Evolutionary conservation across 495 filamentous ascomycete species (phyloP).

Genomic region (Talaromyces proteolyticus): DNA sequence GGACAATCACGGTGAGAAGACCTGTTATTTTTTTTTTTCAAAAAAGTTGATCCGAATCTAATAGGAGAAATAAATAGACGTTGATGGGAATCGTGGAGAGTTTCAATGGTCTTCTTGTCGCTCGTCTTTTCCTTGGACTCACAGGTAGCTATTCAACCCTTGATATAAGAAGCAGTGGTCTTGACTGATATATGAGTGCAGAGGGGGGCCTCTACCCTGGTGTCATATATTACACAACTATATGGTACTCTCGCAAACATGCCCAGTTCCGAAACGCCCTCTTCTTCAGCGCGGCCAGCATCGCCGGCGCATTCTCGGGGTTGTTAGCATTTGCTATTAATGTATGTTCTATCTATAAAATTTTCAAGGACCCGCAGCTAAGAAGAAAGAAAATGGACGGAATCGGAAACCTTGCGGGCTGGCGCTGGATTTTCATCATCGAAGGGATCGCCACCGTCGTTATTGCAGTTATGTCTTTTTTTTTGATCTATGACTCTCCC

Average conservation of each 20-base stretch:
- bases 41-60: too few relatives aligned
- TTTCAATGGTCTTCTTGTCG: constrained; percentile 55
- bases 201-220: constrained; percentile 50
- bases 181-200: too few relatives aligned
- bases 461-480: constrained; percentile 38
- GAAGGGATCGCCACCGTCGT: constrained; percentile 24
- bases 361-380: too few relatives aligned
- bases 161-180: constrained; percentile 16
- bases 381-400: constrained; percentile 45
- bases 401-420: constrained; percentile 33
- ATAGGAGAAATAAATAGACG: too few relatives aligned
- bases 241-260: constrained; percentile 38
- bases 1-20: background rate
- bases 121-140: constrained; percentile 71
- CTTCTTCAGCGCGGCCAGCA: constrained; percentile 50
- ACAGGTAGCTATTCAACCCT: constrained; percentile 18
- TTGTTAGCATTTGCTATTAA: constrained; percentile 53
- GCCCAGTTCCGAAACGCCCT: too few relatives aligned
- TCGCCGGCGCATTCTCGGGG: constrained; percentile 47
- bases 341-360: too few relatives aligned
- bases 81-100: constrained; percentile 51
- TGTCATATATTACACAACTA: constrained; percentile 43
- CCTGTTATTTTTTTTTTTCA: too few relatives aligned
- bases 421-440: constrained; percentile 44
- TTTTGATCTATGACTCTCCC: constrained; percentile 53